Base-by-base conservation (phyloP, 2,329 filamentous ascomycete genomes). In the Diaporthe ampelina region DNA sequence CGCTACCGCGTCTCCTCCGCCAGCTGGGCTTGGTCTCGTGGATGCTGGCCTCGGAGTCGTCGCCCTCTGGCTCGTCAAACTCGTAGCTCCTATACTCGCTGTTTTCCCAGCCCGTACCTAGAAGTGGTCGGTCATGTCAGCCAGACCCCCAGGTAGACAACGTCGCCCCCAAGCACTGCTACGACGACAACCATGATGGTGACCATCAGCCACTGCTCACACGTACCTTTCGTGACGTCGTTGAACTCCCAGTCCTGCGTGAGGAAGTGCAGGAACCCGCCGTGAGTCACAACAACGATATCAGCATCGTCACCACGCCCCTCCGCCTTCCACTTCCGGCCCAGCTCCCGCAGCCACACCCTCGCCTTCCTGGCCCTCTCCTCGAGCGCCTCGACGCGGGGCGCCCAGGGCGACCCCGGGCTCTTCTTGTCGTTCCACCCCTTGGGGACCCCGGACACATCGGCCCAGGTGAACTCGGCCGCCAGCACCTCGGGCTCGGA, bases 231-330 rank as follows among this genome's bases (percentile, higher is more conserved):
- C 0, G 79, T 78, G 4, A 86, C 78, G 78, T 83, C 81, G 32
- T 89, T 88, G 56, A 91, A 93, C 71, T 91, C 86, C 91, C 92
- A 97, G 79, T 97, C 95, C 77, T 95, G 90, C 0, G 94, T 97
- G 76, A 98, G 85, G 79, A 94, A 97, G 82, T 98, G 95, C 79
- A 97, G 81, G 78, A 95, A 94, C 0, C 93, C 94, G 1, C 95
- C 95, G 79, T 97, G 95, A 4, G 94, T 93, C 10, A 97, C 94
- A 2, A 95, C 87, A 0, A 93, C 91, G 37, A 97, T 89, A 78
- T 96, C 89, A 4, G 85, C 86, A 0, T 77, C 80, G 1, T 78
- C 75, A 1, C 45, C 45, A 9, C 11, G n/a, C 1, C 81, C 81
- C 37, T 79, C 78, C 1, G 70, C 57, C 40, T 54, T 21, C 29